These are phyloP conservation scores for Suillus lakei DNA, from an alignment of 768 basidiomycete genomes.

Conservation along the genomic window DNA sequence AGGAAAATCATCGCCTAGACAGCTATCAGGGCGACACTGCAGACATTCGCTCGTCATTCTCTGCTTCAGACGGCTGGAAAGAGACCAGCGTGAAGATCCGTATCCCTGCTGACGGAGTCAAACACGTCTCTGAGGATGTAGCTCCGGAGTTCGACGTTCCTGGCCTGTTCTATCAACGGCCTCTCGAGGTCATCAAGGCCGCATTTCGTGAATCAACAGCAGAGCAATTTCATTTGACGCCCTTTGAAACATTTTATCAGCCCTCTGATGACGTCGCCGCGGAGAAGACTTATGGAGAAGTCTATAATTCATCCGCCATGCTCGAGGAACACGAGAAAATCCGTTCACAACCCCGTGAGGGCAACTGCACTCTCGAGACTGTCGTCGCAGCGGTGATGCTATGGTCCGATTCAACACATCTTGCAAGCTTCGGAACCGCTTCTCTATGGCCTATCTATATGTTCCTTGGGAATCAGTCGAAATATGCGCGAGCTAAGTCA, in stretches of 20 bases:
- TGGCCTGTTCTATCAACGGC: conserved; percentile 32
- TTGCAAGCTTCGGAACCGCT: conserved; percentile 22
- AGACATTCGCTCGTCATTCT: background rate
- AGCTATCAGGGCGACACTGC: background rate
- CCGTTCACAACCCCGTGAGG: conserved; percentile 10
- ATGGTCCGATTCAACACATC: conserved; percentile 30
- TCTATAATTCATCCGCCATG: conserved; percentile 26
- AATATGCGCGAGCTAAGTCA: conserved; percentile 13
- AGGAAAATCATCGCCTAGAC: conserved; percentile 2
- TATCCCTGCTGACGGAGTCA: conserved; percentile 9
- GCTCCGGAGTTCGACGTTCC: conserved; percentile 23
- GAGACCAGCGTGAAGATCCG: conserved; percentile 15
- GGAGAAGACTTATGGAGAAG: conserved; percentile 24
- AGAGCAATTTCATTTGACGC: conserved; percentile 15
- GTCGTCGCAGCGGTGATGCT: conserved; percentile 26
- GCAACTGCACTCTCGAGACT: conserved; percentile 20
- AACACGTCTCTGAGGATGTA: background rate
- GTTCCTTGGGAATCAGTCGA: conserved; percentile 11
- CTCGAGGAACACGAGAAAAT: conserved; percentile 18
- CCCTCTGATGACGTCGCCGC: conserved; percentile 5
- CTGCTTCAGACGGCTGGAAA: conserved; percentile 9
- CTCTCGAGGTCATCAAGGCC: conserved; percentile 28
- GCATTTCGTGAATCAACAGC: conserved; percentile 27
- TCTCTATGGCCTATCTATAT: conserved; percentile 20
- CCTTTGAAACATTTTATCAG: conserved; percentile 16